Evolutionary conservation across 176 grass and related monocot genomes (phyloP).

Genomic region (Carex parvula): DNA sequence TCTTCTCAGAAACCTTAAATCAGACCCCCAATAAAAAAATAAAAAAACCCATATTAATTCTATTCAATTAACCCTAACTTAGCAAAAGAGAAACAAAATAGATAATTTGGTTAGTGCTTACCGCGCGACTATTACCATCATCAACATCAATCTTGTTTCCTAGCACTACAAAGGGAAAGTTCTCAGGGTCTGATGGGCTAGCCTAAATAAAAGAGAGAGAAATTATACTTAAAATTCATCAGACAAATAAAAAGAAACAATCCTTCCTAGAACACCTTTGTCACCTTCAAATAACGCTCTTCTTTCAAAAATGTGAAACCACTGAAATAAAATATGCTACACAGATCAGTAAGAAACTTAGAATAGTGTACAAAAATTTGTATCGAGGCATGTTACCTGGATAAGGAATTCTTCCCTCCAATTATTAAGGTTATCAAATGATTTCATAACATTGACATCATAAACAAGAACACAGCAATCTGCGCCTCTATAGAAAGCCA

Average conservation of each 20-base stretch:
- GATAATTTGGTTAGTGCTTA: constrained; percentile 29
- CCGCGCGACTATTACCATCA: constrained; percentile 62
- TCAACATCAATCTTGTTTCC: constrained; percentile 86
- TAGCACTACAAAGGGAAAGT: constrained; percentile 79
- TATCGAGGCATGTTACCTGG: constrained; percentile 40
- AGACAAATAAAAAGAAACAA: neutral
- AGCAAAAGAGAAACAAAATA: neutral
- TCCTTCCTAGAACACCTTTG: neutral
- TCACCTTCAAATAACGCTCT: neutral
- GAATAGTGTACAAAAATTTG: neutral
- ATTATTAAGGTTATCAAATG: constrained; percentile 85
- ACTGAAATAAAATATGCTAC: neutral
- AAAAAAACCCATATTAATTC: constrained; percentile 26
- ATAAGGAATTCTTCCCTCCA: constrained; percentile 94
- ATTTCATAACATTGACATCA: constrained; percentile 88
- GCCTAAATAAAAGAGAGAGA: constrained; percentile 36
- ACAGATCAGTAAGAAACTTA: neutral
- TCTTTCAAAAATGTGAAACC: neutral
- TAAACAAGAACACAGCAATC: constrained; percentile 88
- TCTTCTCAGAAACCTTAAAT: constrained; percentile 90
- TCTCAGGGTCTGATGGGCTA: constrained; percentile 81
- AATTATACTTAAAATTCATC: neutral
- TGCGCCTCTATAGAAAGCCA: constrained; percentile 85
- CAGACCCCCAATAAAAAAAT: neutral
- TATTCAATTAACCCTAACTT: constrained; percentile 19